Conservation (phyloP, 1,284 basidiomycete species). For the Tremellales sp. region DNA sequence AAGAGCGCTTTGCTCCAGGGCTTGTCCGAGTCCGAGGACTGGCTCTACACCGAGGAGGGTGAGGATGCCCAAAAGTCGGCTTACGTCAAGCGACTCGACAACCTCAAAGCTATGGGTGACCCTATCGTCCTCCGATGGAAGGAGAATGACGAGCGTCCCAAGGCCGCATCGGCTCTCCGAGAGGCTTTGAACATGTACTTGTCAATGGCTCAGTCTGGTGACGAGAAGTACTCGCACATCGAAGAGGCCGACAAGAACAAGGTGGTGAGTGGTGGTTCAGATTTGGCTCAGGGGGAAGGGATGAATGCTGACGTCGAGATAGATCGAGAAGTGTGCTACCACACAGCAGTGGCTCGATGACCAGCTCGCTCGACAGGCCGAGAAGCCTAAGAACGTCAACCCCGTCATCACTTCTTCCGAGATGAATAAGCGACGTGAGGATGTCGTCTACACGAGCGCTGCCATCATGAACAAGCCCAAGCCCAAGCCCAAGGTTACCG, state of each 20-base stretch:
- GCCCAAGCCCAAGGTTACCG: slow-evolving; percentile 62
- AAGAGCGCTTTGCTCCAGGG: slow-evolving; percentile 68
- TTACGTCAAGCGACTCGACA: slow-evolving; percentile 73
- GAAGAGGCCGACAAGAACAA: slow-evolving; percentile 77
- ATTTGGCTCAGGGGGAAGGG: background rate
- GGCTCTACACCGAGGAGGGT: slow-evolving; percentile 92
- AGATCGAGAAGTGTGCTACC: slow-evolving; percentile 58
- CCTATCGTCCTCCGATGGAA: slow-evolving; percentile 74
- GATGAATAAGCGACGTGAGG: slow-evolving; percentile 81
- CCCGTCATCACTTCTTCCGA: slow-evolving; percentile 74
- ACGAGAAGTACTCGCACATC: slow-evolving; percentile 84
- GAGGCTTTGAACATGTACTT: slow-evolving; percentile 81
- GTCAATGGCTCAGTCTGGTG: slow-evolving; percentile 68
- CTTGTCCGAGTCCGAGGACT: slow-evolving; percentile 78
- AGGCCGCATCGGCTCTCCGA: slow-evolving; percentile 66
- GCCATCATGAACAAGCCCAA: slow-evolving; percentile 83
- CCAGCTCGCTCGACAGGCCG: slow-evolving; percentile 74
- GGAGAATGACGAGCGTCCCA: slow-evolving; percentile 73
- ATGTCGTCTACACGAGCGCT: slow-evolving; percentile 75
- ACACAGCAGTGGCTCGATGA: slow-evolving; percentile 92
- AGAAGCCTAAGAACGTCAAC: slow-evolving; percentile 80
- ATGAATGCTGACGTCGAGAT: slow-evolving; percentile 4
- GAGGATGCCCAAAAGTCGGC: slow-evolving; percentile 90
- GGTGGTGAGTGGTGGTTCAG: slow-evolving; percentile 63
- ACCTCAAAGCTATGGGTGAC: slow-evolving; percentile 76